Conservation (phyloP, 169 alveolate species). For the Babesia divergens region DNA sequence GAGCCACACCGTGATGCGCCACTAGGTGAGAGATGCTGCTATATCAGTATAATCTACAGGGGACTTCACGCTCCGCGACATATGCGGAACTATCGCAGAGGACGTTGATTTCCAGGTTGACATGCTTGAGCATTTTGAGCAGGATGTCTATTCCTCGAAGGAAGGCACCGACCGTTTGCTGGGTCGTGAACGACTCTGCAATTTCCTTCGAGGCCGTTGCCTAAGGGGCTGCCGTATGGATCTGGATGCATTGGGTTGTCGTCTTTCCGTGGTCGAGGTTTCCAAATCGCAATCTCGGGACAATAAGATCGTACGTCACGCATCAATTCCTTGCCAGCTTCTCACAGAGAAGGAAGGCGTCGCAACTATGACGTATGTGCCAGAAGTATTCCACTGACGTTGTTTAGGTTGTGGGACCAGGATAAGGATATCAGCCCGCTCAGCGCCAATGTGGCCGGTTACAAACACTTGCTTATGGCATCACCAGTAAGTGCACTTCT, state of each 20-base stretch:
- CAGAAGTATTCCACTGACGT: background rate
- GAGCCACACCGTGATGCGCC: background rate
- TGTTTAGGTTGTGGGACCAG: constrained; percentile 42
- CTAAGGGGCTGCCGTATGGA: constrained; percentile 47
- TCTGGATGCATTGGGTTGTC: constrained; percentile 28
- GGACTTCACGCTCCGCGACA: constrained; percentile 13
- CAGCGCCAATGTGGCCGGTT: constrained; percentile 16
- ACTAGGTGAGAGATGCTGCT: background rate
- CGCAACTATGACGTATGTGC: constrained; percentile 30
- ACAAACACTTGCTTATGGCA: constrained; percentile 37
- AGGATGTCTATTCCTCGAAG: constrained; percentile 36
- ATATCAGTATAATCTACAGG: background rate
- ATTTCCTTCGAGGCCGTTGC: constrained; percentile 52
- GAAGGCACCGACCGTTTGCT: constrained; percentile 38
- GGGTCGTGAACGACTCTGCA: constrained; percentile 33
- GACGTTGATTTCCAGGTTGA: constrained; percentile 22
- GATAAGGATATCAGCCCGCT: constrained; percentile 54
- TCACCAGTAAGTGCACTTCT: constrained; percentile 14
- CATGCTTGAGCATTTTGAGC: constrained; percentile 13
- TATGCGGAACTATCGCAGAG: constrained; percentile 29
- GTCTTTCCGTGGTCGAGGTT: constrained; percentile 12
- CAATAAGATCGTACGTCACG: background rate
- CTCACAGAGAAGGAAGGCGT: constrained; percentile 1
- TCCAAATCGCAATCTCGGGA: background rate
- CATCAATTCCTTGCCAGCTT: background rate